Evolutionary conservation across 2,329 filamentous ascomycete genomes (phyloP), one percentile per base, ranked within the genome.

Genomic region (Aphanocladium album): DNA sequence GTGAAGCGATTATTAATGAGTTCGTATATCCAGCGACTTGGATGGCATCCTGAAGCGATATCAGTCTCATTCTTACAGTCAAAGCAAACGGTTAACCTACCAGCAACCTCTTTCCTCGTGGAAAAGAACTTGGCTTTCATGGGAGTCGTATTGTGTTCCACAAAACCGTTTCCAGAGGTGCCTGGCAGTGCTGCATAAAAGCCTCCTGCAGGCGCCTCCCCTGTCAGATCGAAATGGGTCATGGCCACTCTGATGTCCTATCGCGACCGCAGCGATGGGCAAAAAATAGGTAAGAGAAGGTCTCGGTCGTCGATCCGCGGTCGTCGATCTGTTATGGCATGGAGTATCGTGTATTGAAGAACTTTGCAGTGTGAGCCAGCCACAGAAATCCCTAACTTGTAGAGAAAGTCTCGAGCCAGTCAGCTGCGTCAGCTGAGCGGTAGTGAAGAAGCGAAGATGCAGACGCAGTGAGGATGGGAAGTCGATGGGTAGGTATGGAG

Each of bases 21-120:
- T 57, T 78, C 75, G 63, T 76, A 70, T 41, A 77, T 69, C 76
- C 76, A 78, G 66, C 76, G 72, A 49, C 73, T 73, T 6, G 76
- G 74, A 54, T 77, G 72, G 23, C 65, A 64, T 25, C 65, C 65
- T 66, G 9, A 16, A n/a, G 37, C 9, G 3, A 27, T 50, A 16
- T 60, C 43, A 60, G 16, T 1, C 69, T 64, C 67, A 8, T 25
- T 21, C 46, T 52, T 5, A 2, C 19, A 12, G 23, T 19, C 8
- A 67, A 43, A 33, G 41, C 43, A 19, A 3, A 30, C n/a, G n/a
- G 54, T 30, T 2, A 16, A 39, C 45, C 50, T 68, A 71, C 73
- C 73, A 52, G 66, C 62, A 17, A 67, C 62, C 37, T 70, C 69
- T 55, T 64, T 64, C 11, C 64, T 61, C 2, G 64, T 59, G n/a